Evolutionary conservation across 2,329 filamentous ascomycete species (phyloP).

Genomic region (Penicillium sp.): DNA sequence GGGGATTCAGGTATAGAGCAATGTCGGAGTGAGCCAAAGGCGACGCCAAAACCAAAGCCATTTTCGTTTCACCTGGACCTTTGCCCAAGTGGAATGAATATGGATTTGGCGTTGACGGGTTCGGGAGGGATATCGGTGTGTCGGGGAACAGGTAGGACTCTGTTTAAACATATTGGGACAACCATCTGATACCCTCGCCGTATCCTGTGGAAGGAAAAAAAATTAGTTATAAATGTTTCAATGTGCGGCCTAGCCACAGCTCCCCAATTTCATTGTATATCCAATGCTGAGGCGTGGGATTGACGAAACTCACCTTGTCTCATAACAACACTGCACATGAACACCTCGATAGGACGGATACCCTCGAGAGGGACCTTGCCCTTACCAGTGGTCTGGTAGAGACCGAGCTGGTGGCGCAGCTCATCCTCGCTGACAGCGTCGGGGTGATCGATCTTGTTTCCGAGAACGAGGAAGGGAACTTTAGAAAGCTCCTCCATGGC

Average conservation of each 20-base stretch:
- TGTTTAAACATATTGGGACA: slow-evolving; percentile 83
- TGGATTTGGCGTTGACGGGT: neutral
- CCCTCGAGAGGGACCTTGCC: slow-evolving; percentile 90
- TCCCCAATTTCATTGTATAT: neutral
- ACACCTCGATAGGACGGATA: slow-evolving; percentile 92
- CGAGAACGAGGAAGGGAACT: slow-evolving; percentile 92
- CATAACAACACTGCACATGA: slow-evolving; percentile 99
- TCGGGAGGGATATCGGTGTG: neutral
- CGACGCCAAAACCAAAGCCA: neutral
- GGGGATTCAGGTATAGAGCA: neutral
- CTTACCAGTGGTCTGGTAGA: slow-evolving; percentile 97
- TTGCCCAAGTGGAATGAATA: neutral
- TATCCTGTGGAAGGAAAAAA: slow-evolving; percentile 56
- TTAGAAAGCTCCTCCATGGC: slow-evolving; percentile 96
- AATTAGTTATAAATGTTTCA: neutral
- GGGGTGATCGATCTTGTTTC: slow-evolving; percentile 99
- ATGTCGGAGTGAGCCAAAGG: neutral
- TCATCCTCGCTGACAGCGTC: slow-evolving; percentile 95
- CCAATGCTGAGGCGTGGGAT: neutral
- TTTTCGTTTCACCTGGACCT: neutral
- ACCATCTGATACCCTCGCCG: slow-evolving; percentile 85
- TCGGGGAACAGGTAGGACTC: neutral
- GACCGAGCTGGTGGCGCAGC: slow-evolving; percentile 82
- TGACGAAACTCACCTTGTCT: slow-evolving; percentile 66
- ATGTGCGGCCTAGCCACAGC: neutral